phyloP scores from a whole-genome alignment of 2,329 filamentous ascomycete species.

The Fusarium pseudonygamai region DNA sequence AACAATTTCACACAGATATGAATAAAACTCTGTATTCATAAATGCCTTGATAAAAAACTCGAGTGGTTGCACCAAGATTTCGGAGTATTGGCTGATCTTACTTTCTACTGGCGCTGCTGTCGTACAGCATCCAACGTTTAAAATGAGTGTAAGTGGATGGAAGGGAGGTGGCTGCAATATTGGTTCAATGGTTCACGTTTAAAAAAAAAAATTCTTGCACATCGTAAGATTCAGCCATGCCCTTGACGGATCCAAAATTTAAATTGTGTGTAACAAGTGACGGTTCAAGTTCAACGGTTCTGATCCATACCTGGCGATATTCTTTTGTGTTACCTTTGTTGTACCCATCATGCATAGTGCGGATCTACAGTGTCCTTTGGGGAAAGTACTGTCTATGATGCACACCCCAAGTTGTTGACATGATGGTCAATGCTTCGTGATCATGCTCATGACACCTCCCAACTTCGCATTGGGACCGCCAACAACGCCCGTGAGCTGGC shows the following conservation, averaged over 20 bases:
- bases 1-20: neutral
- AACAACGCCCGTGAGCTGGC: neutral
- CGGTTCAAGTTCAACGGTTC: conserved; percentile 5
- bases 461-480: neutral
- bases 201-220: neutral
- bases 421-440: conserved; percentile 20
- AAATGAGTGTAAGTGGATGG: conserved; percentile 16
- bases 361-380: neutral
- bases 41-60: neutral
- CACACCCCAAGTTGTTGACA: conserved; percentile 19
- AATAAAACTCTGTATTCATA: conserved; percentile 1
- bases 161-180: conserved; percentile 19
- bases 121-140: conserved; percentile 24
- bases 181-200: conserved; percentile 1
- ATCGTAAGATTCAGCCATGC: neutral
- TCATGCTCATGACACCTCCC: conserved; percentile 31
- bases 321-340: neutral
- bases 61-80: conserved; percentile 12
- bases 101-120: conserved; percentile 26
- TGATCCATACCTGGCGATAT: neutral
- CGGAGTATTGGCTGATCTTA: conserved; percentile 29
- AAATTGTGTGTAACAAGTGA: conserved; percentile 13
- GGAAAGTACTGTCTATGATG: neutral
- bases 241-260: neutral
- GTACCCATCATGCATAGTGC: conserved; percentile 11